Percentiles rank a stretch among this genome's conserved stretches.
These are phyloP conservation scores for Fagopyrum homotropicum DNA, from an alignment of 148 eudicot species.

Conservation along the genomic window DNA sequence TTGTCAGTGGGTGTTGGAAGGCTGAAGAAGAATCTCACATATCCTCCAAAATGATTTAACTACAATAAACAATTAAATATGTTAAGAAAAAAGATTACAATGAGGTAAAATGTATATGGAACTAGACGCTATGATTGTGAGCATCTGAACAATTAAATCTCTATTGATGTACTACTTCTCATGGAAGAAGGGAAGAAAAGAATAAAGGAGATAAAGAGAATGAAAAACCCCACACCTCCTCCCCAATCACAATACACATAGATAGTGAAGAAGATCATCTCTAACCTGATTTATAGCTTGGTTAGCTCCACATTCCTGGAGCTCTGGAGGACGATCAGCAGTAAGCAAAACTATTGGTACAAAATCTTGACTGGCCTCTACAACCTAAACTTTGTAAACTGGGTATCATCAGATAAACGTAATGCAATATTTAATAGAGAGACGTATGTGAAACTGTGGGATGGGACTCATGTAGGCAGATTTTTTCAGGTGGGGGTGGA, in stretches of 20 bases:
- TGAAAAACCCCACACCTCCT: background rate
- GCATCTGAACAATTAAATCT: background rate
- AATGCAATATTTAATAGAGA: background rate
- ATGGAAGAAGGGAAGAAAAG: background rate
- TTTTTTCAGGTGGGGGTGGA: background rate
- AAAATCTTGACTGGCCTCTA: conserved; percentile 96
- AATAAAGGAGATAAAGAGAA: background rate
- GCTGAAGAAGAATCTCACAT: conserved; percentile 75
- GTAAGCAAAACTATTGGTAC: conserved; percentile 80
- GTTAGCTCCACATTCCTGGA: conserved; percentile 88
- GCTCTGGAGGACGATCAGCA: conserved; percentile 96
- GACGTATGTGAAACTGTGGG: background rate
- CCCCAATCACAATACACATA: conserved; percentile 7
- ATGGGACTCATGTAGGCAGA: background rate
- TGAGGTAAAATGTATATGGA: background rate
- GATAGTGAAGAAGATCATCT: conserved; percentile 2
- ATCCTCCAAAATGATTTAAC: conserved; percentile 89
- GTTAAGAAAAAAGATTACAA: background rate
- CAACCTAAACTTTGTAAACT: conserved; percentile 43
- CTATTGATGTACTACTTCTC: background rate
- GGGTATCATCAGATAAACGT: background rate
- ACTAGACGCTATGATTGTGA: background rate
- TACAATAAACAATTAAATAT: conserved; percentile 16
- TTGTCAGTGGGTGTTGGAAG: conserved; percentile 79
- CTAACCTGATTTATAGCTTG: conserved; percentile 94